Conservation (phyloP, 495 filamentous ascomycete genomes). For the Penicillium alfredii region DNA sequence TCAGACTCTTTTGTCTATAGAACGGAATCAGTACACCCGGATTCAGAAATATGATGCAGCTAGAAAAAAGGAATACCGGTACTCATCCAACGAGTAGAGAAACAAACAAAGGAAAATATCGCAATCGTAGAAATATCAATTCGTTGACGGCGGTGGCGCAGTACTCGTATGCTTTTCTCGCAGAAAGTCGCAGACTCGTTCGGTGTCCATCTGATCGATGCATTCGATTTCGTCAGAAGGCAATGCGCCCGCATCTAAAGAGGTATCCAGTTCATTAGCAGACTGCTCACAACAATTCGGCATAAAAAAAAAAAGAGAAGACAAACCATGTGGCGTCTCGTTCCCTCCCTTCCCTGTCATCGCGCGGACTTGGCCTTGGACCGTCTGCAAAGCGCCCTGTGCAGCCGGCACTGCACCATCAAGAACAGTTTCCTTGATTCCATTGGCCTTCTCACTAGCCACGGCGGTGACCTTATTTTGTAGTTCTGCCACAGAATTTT, state of each 20-base stretch:
- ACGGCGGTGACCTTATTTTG: constrained; percentile 2
- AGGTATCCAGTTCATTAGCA: too few relatives aligned
- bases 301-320: too few relatives aligned
- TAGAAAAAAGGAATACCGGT: too few relatives aligned
- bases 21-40: too few relatives aligned
- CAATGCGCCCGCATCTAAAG: background rate
- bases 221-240: constrained; percentile 12
- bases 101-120: too few relatives aligned
- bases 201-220: constrained; percentile 27
- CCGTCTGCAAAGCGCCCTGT: constrained; percentile 1
- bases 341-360: too few relatives aligned
- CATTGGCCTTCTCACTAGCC: constrained; percentile 1
- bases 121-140: too few relatives aligned
- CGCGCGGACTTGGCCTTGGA: background rate
- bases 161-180: constrained; percentile 26
- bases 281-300: too few relatives aligned
- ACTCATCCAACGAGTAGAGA: too few relatives aligned
- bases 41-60: too few relatives aligned
- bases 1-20: too few relatives aligned
- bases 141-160: constrained; percentile 4
- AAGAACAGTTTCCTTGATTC: constrained; percentile 6
- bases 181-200: constrained; percentile 29
- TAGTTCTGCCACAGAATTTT: constrained; percentile 4
- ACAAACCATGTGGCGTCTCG: too few relatives aligned
- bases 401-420: constrained; percentile 4